These are phyloP conservation scores for Aspergillus nidulans DNA, from an alignment of 495 filamentous ascomycete species.

Conservation along the genomic window DNA sequence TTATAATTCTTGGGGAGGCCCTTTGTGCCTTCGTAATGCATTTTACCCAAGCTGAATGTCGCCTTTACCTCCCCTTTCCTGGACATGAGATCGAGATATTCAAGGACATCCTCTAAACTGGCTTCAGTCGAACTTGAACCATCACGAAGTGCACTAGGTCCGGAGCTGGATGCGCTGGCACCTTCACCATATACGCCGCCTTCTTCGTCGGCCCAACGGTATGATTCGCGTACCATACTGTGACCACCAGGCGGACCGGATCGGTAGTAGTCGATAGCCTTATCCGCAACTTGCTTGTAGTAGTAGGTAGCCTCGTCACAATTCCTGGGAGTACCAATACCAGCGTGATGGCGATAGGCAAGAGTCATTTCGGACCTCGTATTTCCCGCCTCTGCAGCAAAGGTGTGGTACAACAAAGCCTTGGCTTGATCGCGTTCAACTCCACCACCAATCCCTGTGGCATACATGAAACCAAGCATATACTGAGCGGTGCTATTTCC, in stretches of 20 bases:
- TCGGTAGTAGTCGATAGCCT: conserved; percentile 78
- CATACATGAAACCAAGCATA: conserved; percentile 96
- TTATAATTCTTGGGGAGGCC: conserved; percentile 68
- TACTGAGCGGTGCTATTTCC: conserved; percentile 91
- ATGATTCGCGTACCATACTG: conserved; percentile 66
- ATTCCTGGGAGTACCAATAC: conserved; percentile 78
- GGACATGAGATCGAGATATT: conserved; percentile 91
- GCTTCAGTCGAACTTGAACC: conserved; percentile 67
- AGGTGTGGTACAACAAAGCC: conserved; percentile 89
- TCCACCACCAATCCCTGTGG: conserved; percentile 79
- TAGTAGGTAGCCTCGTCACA: conserved; percentile 82
- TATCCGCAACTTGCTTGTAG: conserved; percentile 92
- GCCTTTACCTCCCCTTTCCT: conserved; percentile 91
- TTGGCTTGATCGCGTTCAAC: conserved; percentile 89
- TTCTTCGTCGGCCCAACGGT: conserved; percentile 75
- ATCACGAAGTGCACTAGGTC: conserved; percentile 72
- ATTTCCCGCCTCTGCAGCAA: conserved; percentile 81
- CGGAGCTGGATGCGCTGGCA: conserved; percentile 85
- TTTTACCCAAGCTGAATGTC: conserved; percentile 79
- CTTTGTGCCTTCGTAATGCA: conserved; percentile 86
- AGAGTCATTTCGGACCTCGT: conserved; percentile 90
- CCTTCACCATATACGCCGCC: conserved; percentile 95
- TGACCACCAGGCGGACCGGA: conserved; percentile 90
- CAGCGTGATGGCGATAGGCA: conserved; percentile 79
- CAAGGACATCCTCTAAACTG: conserved; percentile 86